Conservation (phyloP, 2,329 filamentous ascomycete species). For the Colletotrichum sp. region DNA sequence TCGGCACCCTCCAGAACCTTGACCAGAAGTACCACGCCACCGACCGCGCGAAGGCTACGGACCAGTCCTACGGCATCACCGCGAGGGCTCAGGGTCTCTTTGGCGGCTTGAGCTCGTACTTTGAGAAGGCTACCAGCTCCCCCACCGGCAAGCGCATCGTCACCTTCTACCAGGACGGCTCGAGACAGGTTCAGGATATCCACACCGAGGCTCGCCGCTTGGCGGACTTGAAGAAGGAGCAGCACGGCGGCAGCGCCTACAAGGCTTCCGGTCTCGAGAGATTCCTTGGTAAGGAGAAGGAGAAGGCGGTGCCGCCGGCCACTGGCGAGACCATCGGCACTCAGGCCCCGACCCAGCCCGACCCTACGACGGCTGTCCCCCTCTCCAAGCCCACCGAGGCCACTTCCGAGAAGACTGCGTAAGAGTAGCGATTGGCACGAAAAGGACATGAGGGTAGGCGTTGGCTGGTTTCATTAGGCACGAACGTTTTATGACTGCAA, state of each 20-base stretch:
- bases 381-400: slow-evolving; percentile 22
- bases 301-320: slow-evolving; percentile 59
- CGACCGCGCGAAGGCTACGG: slow-evolving; percentile 83
- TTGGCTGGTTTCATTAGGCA: slow-evolving; percentile 16
- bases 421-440: background rate
- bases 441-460: slow-evolving; percentile 9
- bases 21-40: slow-evolving; percentile 87
- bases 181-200: slow-evolving; percentile 92
- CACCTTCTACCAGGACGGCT: slow-evolving; percentile 83
- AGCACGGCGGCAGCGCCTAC: slow-evolving; percentile 63
- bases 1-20: slow-evolving; percentile 74
- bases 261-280: slow-evolving; percentile 63
- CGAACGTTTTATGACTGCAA: slow-evolving; percentile 6
- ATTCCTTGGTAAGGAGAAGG: slow-evolving; percentile 60
- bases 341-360: slow-evolving; percentile 17
- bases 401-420: slow-evolving; percentile 27
- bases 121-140: slow-evolving; percentile 88
- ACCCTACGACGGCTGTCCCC: slow-evolving; percentile 13
- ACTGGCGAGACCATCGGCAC: slow-evolving; percentile 44
- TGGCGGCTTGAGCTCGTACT: slow-evolving; percentile 81
- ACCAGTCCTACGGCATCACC: slow-evolving; percentile 83
- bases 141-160: slow-evolving; percentile 89
- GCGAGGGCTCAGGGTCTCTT: slow-evolving; percentile 70
- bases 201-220: slow-evolving; percentile 89
- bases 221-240: slow-evolving; percentile 82